phyloP scores from a whole-genome alignment of 2,329 filamentous ascomycete species.

The Phoma sp. region DNA sequence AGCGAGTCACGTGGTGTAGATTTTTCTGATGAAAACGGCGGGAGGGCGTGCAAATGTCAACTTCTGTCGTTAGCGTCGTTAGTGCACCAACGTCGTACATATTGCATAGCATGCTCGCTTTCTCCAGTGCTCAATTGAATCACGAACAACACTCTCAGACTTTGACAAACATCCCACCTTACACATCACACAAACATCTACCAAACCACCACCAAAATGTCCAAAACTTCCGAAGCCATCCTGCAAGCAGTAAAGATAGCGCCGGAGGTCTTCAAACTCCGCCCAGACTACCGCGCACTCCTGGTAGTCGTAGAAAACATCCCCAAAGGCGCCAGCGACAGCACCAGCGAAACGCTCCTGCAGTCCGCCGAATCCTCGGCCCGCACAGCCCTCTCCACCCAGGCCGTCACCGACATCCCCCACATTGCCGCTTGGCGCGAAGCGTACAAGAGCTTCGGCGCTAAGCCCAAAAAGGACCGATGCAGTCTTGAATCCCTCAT shows the following conservation, averaged over 20 bases:
- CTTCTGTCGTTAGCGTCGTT: no score
- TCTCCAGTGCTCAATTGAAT: no score
- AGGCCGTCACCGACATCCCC: slow-evolving; percentile 39
- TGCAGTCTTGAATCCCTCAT: slow-evolving; percentile 49
- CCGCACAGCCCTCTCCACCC: slow-evolving; percentile 16
- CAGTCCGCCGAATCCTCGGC: slow-evolving; percentile 35
- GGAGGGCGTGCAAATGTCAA: no score
- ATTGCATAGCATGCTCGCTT: no score
- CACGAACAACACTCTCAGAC: no score
- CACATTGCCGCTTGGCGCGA: slow-evolving; percentile 50
- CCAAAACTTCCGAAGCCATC: background rate
- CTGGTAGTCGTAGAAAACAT: slow-evolving; percentile 45
- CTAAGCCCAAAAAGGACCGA: slow-evolving; percentile 48
- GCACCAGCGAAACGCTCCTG: slow-evolving; percentile 38
- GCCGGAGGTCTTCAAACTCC: slow-evolving; percentile 42
- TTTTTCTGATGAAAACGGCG: no score
- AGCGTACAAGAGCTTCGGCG: slow-evolving; percentile 49
- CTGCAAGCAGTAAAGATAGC: slow-evolving; percentile 9
- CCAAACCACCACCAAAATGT: background rate
- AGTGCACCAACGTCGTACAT: no score
- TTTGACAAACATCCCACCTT: no score
- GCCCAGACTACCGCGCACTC: slow-evolving; percentile 49
- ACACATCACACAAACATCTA: no score
- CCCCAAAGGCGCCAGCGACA: slow-evolving; percentile 41
- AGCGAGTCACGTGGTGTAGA: no score